Percentiles rank a stretch among this genome's conserved stretches.
These are phyloP conservation scores for Trapa bicornis DNA, from an alignment of 345 rosid species.

Conservation along the genomic window DNA sequence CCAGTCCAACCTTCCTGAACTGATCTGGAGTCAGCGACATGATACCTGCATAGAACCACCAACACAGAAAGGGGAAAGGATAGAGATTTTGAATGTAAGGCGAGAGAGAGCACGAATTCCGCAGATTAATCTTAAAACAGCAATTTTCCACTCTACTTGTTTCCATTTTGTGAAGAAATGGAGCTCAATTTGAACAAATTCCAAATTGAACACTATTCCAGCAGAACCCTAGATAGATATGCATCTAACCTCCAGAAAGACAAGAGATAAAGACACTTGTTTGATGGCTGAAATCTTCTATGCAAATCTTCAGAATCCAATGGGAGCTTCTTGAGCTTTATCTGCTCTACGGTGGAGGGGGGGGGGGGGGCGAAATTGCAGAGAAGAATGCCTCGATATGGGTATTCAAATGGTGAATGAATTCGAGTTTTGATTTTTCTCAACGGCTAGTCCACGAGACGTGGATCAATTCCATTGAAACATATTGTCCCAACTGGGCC, in stretches of 20 bases:
- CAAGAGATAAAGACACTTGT: not conserved
- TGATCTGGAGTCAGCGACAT: conserved; percentile 71
- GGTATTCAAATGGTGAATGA: not conserved
- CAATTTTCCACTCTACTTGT: not conserved
- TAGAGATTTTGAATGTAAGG: not conserved
- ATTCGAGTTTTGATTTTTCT: conserved; percentile 4
- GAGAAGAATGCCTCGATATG: not conserved
- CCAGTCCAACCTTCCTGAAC: conserved; percentile 45
- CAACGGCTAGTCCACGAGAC: conserved; percentile 20
- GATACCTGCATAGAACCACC: conserved; percentile 9
- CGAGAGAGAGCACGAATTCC: not conserved
- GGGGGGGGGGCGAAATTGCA: not conserved
- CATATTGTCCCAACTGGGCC: not conserved
- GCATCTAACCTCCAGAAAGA: not conserved
- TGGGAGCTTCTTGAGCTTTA: not conserved
- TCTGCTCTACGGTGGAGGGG: not conserved
- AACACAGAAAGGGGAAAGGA: not conserved
- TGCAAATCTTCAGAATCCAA: not conserved
- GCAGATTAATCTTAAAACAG: not conserved
- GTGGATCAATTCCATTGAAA: not conserved
- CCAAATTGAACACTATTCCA: not conserved
- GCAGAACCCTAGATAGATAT: not conserved
- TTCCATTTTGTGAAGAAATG: not conserved
- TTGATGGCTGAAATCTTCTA: not conserved
- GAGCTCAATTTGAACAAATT: not conserved